phyloP scores from a whole-genome alignment of 2,329 filamentous ascomycete genomes.

The Colletotrichum scovillei region DNA sequence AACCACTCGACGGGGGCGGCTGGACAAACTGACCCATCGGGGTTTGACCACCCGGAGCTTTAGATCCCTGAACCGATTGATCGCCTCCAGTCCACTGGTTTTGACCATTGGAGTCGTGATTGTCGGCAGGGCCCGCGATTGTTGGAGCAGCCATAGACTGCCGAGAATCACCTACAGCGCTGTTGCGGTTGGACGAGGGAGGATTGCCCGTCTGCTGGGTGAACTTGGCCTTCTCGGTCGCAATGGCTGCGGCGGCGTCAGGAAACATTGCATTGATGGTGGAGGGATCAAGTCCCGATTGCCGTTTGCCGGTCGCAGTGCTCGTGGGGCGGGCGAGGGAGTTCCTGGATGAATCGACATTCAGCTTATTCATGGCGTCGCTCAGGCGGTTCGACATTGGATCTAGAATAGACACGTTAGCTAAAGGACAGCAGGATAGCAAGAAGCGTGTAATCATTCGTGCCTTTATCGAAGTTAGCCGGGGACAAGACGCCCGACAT shows the following conservation, averaged over 20 bases:
- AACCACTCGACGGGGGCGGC: slow-evolving; percentile 75
- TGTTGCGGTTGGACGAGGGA: slow-evolving; percentile 93
- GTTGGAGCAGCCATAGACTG: slow-evolving; percentile 79
- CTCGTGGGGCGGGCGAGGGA: slow-evolving; percentile 85
- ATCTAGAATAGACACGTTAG: slow-evolving; percentile 65
- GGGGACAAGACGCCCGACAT: slow-evolving; percentile 97
- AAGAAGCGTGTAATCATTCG: slow-evolving; percentile 35
- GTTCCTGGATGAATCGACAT: slow-evolving; percentile 86
- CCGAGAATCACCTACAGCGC: slow-evolving; percentile 81
- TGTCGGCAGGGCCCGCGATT: slow-evolving; percentile 77
- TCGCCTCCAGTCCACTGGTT: slow-evolving; percentile 77
- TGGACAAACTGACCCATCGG: slow-evolving; percentile 97
- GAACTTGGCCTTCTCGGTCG: slow-evolving; percentile 97
- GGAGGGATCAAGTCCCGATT: slow-evolving; percentile 91
- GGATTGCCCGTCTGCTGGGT: slow-evolving; percentile 93
- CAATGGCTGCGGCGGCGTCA: slow-evolving; percentile 97
- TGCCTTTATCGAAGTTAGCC: slow-evolving; percentile 96
- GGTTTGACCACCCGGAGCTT: slow-evolving; percentile 81
- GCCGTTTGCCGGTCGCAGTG: slow-evolving; percentile 84
- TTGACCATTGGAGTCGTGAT: slow-evolving; percentile 68
- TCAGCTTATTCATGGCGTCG: slow-evolving; percentile 96
- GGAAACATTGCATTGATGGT: slow-evolving; percentile 99
- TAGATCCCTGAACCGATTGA: slow-evolving; percentile 65
- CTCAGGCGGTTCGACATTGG: slow-evolving; percentile 96
- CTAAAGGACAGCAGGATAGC: slow-evolving; percentile 35